Evolutionary conservation across 2,329 filamentous ascomycete genomes (phyloP), one percentile per base, ranked within the genome.

Genomic region (Samsoniella hepiali): DNA sequence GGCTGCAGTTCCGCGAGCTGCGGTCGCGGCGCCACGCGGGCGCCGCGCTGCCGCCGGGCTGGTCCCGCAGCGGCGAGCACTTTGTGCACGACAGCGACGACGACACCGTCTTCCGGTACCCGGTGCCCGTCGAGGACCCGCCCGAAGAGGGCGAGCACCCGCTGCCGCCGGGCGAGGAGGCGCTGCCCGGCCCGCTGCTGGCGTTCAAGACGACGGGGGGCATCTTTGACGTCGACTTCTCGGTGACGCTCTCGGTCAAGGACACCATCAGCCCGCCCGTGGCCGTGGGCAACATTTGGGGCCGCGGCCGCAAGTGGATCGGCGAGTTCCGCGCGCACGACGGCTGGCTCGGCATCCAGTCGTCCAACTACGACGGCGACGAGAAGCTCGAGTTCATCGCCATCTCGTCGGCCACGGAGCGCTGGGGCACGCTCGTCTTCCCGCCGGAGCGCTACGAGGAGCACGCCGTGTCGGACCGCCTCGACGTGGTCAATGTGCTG

Each of bases 401-500:
- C 62, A 73, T 80, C 8, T 78, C 76, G 40, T 73, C 71, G 10
- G 76, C 73, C 3, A 75, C 72, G 65, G 78, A 80, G 71, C 72
- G 77, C n/a, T 69, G 72, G n/a, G 76, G 75, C 3, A 78, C 77
- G 5, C 73, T 76, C 50, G 72, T 78, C 1, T 78, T 79, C 45
- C 74, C 75, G 15, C 65, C 71, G 27, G 77, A 78, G 15, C 71
- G 71, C 22, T 79, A 79, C 62, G 72, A 74, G 47, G 78, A 79
- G 64, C 72, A 76, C 57, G 75, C 75, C 70, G 76, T 79, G 63
- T 69, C 70, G 60, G 77, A 77, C 38, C 71, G 74, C 38, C 70
- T 82, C 34, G 78, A 81, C 63, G 76, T 80, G 68, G 75, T 80
- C 22, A 81, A 81, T 34, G 78, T 81, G 45, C 66, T 81, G 38